phyloP scores from a whole-genome alignment of 2,329 filamentous ascomycete genomes.

The Exophiala mesophila region DNA sequence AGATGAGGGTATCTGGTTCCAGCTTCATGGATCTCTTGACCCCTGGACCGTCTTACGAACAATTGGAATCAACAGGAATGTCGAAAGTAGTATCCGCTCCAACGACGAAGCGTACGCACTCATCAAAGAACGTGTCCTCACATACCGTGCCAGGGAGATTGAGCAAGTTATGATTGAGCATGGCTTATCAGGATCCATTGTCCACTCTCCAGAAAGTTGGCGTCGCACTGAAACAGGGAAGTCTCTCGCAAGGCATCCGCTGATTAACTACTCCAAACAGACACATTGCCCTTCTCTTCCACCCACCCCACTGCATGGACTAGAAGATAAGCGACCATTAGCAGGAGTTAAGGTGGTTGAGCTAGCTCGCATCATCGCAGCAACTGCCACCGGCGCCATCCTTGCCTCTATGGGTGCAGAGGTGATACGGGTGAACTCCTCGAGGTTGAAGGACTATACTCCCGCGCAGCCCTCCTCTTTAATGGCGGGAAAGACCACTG shows the following conservation, averaged over 20 bases:
- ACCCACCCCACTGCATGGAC: constrained; percentile 31
- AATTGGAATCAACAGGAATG: constrained; percentile 42
- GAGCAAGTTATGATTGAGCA: constrained; percentile 39
- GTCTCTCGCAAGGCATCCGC: constrained; percentile 37
- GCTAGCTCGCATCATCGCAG: constrained; percentile 40
- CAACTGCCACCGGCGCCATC: constrained; percentile 37
- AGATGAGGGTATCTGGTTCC: constrained; percentile 44
- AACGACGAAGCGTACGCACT: constrained; percentile 28
- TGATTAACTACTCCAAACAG: constrained; percentile 38
- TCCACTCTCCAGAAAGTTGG: constrained; percentile 43
- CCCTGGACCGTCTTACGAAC: constrained; percentile 40
- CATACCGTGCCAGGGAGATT: constrained; percentile 38
- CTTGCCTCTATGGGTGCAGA: constrained; percentile 42
- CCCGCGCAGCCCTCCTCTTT: background rate
- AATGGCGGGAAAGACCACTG: background rate
- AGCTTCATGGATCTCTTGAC: constrained; percentile 47
- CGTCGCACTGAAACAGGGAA: constrained; percentile 41
- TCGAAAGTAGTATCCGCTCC: background rate
- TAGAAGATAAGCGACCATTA: constrained; percentile 34
- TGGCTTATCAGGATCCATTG: constrained; percentile 42
- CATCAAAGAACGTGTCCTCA: constrained; percentile 30
- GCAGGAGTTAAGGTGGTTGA: constrained; percentile 48
- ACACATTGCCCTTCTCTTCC: constrained; percentile 34
- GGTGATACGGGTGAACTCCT: constrained; percentile 43
- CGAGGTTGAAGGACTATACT: constrained; percentile 31